Conservation (phyloP, 192 early-diverging fungal genomes). For the Obelidium mucronatum region DNA sequence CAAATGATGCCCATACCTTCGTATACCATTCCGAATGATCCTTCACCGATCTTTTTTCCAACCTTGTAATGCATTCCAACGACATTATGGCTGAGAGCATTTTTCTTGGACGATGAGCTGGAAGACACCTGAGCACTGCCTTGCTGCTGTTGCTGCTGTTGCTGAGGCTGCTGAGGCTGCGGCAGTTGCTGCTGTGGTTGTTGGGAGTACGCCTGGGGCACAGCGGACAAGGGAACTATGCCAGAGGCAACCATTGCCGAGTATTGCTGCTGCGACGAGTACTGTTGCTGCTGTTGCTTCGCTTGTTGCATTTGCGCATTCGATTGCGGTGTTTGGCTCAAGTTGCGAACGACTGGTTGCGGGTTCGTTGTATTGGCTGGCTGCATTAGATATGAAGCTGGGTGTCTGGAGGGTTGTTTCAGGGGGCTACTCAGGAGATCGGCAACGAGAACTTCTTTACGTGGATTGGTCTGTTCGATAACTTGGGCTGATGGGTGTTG, state of each 20-base stretch:
- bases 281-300: slow-evolving; percentile 8
- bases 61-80: slow-evolving; percentile 97
- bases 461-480: no score
- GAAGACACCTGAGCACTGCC: neutral
- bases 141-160: neutral
- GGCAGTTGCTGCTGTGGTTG: neutral
- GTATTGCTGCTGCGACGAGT: slow-evolving; percentile 24
- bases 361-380: no score
- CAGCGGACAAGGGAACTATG: slow-evolving; percentile 23
- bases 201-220: slow-evolving; percentile 3
- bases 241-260: slow-evolving; percentile 23
- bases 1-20: slow-evolving; percentile 71
- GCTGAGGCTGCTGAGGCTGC: neutral
- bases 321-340: no score
- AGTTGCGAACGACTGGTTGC: no score
- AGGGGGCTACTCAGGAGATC: no score
- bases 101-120: neutral
- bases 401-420: no score
- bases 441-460: no score
- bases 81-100: slow-evolving; percentile 60
- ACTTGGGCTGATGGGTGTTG: no score
- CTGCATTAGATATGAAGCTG: no score
- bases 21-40: slow-evolving; percentile 97
- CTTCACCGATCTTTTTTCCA: slow-evolving; percentile 96
- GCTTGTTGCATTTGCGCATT: slow-evolving; percentile 19